Evolutionary conservation across 2,329 filamentous ascomycete species (phyloP).

Genomic region (Berkeleyomyces rouxiae): DNA sequence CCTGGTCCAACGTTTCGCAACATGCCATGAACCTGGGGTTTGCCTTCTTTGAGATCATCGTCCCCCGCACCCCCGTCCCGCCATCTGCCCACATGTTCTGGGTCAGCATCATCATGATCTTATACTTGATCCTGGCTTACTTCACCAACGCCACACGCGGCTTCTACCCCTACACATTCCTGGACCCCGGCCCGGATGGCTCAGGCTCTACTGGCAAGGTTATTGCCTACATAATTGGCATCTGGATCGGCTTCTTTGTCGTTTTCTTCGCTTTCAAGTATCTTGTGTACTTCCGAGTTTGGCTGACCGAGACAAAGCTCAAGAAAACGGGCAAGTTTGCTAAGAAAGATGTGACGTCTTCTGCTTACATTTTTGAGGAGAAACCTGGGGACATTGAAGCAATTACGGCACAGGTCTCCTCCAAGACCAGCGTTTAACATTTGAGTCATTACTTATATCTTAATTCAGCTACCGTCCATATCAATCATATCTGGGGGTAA

Average conservation of each 20-base stretch:
- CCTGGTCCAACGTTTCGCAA: constrained; percentile 53
- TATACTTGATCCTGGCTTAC: constrained; percentile 61
- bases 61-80: constrained; percentile 47
- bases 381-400: constrained; percentile 18
- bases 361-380: neutral
- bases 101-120: constrained; percentile 50
- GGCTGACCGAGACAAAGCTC: constrained; percentile 31
- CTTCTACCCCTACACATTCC: constrained; percentile 64
- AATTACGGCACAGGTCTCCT: neutral
- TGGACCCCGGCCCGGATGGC: constrained; percentile 40
- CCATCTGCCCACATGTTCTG: constrained; percentile 48
- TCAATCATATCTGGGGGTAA: too few relatives aligned
- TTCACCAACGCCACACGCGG: constrained; percentile 51
- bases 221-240: constrained; percentile 46
- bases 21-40: constrained; percentile 60
- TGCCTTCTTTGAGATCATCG: constrained; percentile 56
- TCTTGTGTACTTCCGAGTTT: constrained; percentile 33
- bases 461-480: too few relatives aligned
- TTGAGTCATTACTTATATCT: too few relatives aligned
- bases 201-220: constrained; percentile 32
- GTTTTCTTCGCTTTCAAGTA: constrained; percentile 36
- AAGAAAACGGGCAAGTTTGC: constrained; percentile 28
- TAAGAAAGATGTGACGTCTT: constrained; percentile 14
- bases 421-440: neutral
- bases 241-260: constrained; percentile 34